Base-by-base conservation (phyloP, 2,329 filamentous ascomycete genomes). In the Diatrype stigma region DNA sequence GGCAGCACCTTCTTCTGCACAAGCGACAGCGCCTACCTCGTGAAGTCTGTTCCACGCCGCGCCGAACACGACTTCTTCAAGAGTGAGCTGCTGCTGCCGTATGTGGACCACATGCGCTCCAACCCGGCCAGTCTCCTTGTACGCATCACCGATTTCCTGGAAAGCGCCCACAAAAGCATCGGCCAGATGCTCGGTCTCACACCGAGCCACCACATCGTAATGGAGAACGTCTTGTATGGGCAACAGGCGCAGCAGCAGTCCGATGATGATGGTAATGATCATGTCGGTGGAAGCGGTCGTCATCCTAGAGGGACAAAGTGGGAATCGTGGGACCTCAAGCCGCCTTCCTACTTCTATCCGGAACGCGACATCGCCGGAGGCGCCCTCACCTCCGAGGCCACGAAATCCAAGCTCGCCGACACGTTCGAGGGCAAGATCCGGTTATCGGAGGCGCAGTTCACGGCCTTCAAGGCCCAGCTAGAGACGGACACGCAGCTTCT, bases 1-100 rank as follows among this genome's bases (percentile, higher is more conserved):
- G 87, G 87, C 46, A 89, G 86, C 70, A 88, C 86, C 0, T 90
- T 90, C 69, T 89, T 88, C 67, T 78, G 76, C 4, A 90, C 87
- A 0, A 67, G 73, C 3, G 80, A 90, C 58, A 75, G 74, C n/a
- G 81, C 80, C 56, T 90, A 81, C 61, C 76, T 90, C 8, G 74
- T 90, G 62, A 91, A 90, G 62, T 87, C 84, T 2, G 71, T 91
- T 1, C 86, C 87, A 0, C 77, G 86, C 2, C 73, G 77, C 30
- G 89, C 87, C 56, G 87, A 90, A 61, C 78, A 89, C 62, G 75
- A 78, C 1, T 90, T 89, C 69, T 89, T 90, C 69, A 76, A 79
- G 17, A 70, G 82, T 21, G 84, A 88, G 46, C 72, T 90, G 19
- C 70, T 89, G n/a, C 70, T 76, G 0, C 80, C 82, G 0, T 90